A percentile compares a stretch with the other conserved stretches of the same genome.
Evolutionary conservation across 202 grass and related monocot species (phyloP).

Genomic region (Dendrocalamus latiflorus): DNA sequence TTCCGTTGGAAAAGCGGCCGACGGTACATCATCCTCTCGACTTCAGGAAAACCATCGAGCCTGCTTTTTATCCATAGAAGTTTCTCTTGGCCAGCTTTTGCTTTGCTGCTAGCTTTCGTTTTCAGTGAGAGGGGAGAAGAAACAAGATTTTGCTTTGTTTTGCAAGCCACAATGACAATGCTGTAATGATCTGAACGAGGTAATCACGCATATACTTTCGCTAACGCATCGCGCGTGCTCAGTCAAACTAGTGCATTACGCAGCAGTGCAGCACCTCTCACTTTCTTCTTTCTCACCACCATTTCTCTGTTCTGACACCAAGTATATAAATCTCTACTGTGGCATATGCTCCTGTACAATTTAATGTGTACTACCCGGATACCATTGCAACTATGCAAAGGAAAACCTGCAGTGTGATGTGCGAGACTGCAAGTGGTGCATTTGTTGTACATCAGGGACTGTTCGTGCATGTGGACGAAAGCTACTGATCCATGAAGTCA

Average conservation of each 20-base stretch:
- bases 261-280: too few species aligned
- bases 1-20: too few species aligned
- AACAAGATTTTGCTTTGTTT: neutral
- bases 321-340: neutral
- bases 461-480: conserved; percentile 3
- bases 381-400: too few species aligned
- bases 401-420: neutral
- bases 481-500: too few species aligned
- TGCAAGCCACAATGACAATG: neutral
- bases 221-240: neutral
- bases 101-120: neutral
- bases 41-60: neutral
- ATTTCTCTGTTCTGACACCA: neutral
- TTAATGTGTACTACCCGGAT: too few species aligned
- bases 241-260: neutral
- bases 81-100: conserved; percentile 4
- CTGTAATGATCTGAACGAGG: neutral
- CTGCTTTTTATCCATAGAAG: neutral
- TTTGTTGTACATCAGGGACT: neutral
- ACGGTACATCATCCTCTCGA: too few species aligned
- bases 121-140: neutral
- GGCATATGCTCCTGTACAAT: neutral
- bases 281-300: neutral
- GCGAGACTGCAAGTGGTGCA: conserved; percentile 7
- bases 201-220: neutral